These are phyloP conservation scores for Aureobasidium sp. DNA, from an alignment of 2,329 filamentous ascomycete genomes.

Conservation along the genomic window DNA sequence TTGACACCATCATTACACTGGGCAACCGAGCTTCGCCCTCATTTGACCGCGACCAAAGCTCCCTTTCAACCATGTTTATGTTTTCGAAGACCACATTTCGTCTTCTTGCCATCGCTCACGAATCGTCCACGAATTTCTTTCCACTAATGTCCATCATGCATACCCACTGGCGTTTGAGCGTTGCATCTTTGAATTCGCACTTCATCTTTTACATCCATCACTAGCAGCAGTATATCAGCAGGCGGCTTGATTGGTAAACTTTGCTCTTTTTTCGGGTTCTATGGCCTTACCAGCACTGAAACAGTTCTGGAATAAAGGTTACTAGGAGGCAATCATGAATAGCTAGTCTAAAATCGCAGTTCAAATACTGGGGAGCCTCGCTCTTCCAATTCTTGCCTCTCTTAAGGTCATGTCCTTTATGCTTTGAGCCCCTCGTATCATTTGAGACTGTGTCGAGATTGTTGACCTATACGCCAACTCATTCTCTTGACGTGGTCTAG, in stretches of 20 bases:
- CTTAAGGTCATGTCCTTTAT: background rate
- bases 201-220: background rate
- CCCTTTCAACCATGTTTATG: conserved; percentile 8
- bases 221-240: background rate
- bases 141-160: conserved; percentile 14
- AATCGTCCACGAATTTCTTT: conserved; percentile 10
- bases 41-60: background rate
- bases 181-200: background rate
- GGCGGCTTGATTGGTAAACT: background rate
- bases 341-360: background rate
- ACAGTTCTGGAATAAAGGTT: background rate
- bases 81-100: background rate
- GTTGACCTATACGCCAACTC: too few relatives aligned
- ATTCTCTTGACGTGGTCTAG: too few relatives aligned
- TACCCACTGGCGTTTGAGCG: conserved; percentile 8
- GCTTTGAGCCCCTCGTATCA: background rate
- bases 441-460: background rate
- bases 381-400: background rate
- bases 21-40: too few relatives aligned
- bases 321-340: background rate
- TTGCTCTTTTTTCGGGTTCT: background rate
- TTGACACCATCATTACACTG: background rate
- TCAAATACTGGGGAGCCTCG: background rate
- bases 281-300: background rate
- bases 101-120: background rate